phyloP scores from a whole-genome alignment of 1,284 basidiomycete genomes.

The Clitocybe nebularis region DNA sequence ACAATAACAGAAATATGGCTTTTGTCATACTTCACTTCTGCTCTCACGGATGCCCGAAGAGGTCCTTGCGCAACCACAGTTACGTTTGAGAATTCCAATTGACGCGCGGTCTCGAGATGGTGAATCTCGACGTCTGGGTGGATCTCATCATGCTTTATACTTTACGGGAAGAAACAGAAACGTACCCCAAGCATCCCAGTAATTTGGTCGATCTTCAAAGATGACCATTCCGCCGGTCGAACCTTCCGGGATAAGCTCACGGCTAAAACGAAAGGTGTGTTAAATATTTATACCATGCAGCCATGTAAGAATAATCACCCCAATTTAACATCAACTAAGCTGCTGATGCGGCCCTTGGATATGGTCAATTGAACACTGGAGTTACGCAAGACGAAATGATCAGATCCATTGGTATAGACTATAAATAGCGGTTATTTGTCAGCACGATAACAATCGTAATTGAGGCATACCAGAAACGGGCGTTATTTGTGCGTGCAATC shows the following conservation, averaged over 20 bases:
- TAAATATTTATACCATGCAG: neutral
- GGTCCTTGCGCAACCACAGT: constrained; percentile 78
- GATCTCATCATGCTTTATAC: too few relatives aligned
- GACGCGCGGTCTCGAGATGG: constrained; percentile 83
- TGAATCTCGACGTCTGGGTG: constrained; percentile 89
- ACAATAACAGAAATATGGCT: constrained; percentile 77
- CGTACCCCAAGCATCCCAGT: constrained; percentile 84
- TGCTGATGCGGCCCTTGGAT: constrained; percentile 76
- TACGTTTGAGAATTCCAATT: constrained; percentile 72
- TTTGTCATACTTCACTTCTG: constrained; percentile 72
- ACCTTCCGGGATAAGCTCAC: constrained; percentile 77
- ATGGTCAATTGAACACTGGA: constrained; percentile 72
- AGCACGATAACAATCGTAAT: neutral
- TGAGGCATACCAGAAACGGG: constrained; percentile 61
- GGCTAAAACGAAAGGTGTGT: constrained; percentile 35
- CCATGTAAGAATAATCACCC: constrained; percentile 34
- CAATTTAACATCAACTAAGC: constrained; percentile 71
- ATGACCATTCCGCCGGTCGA: constrained; percentile 83
- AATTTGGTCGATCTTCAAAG: constrained; percentile 85
- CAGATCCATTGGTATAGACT: constrained; percentile 59
- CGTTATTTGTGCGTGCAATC: constrained; percentile 33
- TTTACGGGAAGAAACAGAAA: too few relatives aligned
- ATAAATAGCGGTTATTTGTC: neutral
- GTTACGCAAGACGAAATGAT: constrained; percentile 72
- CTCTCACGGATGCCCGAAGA: constrained; percentile 69